These are phyloP conservation scores for Colletotrichum gloeosporioides DNA, from an alignment of 2,329 filamentous ascomycete genomes.

Conservation along the genomic window DNA sequence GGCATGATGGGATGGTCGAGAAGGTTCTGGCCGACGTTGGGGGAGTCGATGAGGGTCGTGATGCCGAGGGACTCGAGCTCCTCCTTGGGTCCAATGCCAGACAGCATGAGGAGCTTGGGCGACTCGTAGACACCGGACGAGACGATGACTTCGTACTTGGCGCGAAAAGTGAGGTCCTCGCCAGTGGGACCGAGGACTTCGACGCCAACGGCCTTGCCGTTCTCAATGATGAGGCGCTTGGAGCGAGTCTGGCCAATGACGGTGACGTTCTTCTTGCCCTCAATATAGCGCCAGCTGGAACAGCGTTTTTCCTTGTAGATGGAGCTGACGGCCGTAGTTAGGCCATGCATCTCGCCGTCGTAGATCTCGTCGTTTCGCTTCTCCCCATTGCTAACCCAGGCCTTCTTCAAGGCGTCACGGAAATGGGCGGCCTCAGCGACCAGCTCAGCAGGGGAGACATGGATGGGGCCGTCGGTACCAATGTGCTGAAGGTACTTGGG, in stretches of 20 bases:
- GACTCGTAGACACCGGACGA: constrained; percentile 64
- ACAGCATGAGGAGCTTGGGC: constrained; percentile 69
- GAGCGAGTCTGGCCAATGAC: constrained; percentile 52
- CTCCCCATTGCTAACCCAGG: constrained; percentile 60
- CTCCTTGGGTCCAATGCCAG: constrained; percentile 62
- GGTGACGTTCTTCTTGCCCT: constrained; percentile 60
- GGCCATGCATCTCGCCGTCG: constrained; percentile 58
- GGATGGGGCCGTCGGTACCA: constrained; percentile 55
- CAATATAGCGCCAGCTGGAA: constrained; percentile 55
- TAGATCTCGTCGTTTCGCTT: constrained; percentile 59
- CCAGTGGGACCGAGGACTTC: constrained; percentile 42
- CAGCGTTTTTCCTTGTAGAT: constrained; percentile 64
- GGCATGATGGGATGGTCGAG: constrained; percentile 65
- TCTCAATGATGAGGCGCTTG: constrained; percentile 59
- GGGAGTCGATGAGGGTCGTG: constrained; percentile 56
- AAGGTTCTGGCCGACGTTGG: constrained; percentile 69
- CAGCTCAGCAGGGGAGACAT: constrained; percentile 59
- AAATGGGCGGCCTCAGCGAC: constrained; percentile 57
- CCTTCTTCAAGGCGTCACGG: constrained; percentile 52
- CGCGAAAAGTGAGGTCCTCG: constrained; percentile 49
- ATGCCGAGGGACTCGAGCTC: constrained; percentile 62
- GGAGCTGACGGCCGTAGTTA: constrained; percentile 57
- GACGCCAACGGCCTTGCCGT: constrained; percentile 48
- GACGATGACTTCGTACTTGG: constrained; percentile 54
- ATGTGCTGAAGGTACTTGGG: constrained; percentile 53